These are phyloP conservation scores for Stagonosporopsis vannaccii DNA, from an alignment of 2,329 filamentous ascomycete genomes.

Conservation along the genomic window DNA sequence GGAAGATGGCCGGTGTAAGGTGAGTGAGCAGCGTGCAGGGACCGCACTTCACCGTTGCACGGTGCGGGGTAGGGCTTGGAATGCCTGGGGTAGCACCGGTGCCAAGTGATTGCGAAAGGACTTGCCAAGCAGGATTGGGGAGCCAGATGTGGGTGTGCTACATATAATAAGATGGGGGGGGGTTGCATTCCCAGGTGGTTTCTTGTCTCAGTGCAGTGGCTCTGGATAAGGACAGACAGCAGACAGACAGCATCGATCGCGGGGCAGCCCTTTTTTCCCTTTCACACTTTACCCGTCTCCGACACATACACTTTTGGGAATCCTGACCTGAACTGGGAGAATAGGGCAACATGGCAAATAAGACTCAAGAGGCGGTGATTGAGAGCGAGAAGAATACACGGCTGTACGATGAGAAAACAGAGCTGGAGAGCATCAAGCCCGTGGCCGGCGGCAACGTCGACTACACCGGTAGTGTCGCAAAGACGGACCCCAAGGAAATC, in stretches of 20 bases:
- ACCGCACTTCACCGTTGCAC: constrained; percentile 8
- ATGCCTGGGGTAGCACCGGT: constrained; percentile 8
- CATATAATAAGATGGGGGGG: background rate
- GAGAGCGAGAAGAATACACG: constrained; percentile 27
- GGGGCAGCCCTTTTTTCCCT: too few relatives aligned
- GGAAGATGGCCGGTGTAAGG: background rate
- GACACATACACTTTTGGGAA: background rate
- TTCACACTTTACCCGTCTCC: background rate
- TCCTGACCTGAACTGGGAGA: background rate
- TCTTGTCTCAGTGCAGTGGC: background rate
- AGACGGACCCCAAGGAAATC: constrained; percentile 44
- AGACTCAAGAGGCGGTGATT: constrained; percentile 1
- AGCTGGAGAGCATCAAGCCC: constrained; percentile 26
- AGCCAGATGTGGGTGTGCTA: background rate
- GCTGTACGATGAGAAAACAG: constrained; percentile 30
- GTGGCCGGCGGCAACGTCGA: constrained; percentile 27
- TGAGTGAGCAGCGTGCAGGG: constrained; percentile 3
- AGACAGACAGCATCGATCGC: too few relatives aligned
- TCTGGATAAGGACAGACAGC: background rate
- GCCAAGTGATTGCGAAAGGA: constrained; percentile 21
- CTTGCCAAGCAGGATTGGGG: background rate
- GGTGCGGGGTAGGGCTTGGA: constrained; percentile 38
- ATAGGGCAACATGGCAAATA: constrained; percentile 1
- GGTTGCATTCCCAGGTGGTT: constrained; percentile 4
- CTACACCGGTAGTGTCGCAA: constrained; percentile 41